Evolutionary conservation across 257 asterid species (phyloP).

Genomic region (Plantago elongata): DNA sequence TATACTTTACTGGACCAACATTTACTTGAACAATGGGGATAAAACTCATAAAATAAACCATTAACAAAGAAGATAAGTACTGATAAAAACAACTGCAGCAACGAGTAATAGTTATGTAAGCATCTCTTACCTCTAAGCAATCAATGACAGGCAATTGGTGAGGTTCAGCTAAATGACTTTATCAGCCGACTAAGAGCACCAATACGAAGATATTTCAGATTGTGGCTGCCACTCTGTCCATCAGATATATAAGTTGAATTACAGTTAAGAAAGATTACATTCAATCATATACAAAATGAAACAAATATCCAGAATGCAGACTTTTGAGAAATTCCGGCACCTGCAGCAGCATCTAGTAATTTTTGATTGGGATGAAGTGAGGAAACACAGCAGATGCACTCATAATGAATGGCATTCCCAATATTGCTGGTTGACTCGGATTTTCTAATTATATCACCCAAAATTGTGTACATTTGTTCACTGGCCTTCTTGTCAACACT

Average conservation of each 20-base stretch:
- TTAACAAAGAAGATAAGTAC: not conserved
- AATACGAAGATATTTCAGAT: conserved; percentile 94
- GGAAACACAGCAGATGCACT: conserved; percentile 87
- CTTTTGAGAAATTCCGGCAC: conserved; percentile 85
- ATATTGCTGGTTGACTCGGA: conserved; percentile 80
- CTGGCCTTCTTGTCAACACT: conserved; percentile 90
- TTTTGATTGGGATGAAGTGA: conserved; percentile 83
- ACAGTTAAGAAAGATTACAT: conserved; percentile 9
- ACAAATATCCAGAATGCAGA: conserved; percentile 28
- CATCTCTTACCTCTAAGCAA: conserved; percentile 79
- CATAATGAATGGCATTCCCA: conserved; percentile 90
- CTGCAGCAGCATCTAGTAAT: conserved; percentile 87
- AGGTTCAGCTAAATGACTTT: conserved; percentile 89
- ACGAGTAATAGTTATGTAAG: conserved; percentile 11
- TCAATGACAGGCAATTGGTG: conserved; percentile 98
- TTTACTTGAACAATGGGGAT: not conserved
- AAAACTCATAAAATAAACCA: not conserved
- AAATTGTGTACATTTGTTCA: conserved; percentile 87
- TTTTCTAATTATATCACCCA: conserved; percentile 83
- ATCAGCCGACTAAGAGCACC: conserved; percentile 96
- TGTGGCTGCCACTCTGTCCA: conserved; percentile 96
- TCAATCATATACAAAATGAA: conserved; percentile 6
- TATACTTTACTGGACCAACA: too few relatives aligned
- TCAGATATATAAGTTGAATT: conserved; percentile 19
- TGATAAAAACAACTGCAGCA: conserved; percentile 12